Percentiles rank a stretch among this genome's conserved stretches.
phyloP scores from a whole-genome alignment of 148 eudicot species.

The Camellia sinensis region DNA sequence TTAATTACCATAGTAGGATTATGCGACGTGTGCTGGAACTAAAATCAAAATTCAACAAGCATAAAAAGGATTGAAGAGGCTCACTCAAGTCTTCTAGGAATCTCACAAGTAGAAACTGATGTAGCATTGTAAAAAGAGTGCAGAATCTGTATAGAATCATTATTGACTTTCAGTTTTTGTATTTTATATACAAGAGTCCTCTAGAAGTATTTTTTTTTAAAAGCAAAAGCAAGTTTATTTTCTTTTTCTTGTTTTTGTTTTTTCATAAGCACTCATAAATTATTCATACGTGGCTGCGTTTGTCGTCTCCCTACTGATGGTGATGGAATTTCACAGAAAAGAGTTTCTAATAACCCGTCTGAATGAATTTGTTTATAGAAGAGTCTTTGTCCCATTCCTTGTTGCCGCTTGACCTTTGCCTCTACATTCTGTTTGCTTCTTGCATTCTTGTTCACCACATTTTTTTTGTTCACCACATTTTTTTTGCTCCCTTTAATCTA shows the following conservation, averaged over 20 bases:
- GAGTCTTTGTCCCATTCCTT: not conserved
- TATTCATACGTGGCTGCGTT: too few species aligned
- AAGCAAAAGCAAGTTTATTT: too few species aligned
- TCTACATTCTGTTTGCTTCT: not conserved
- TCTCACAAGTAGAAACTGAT: not conserved
- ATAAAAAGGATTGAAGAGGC: not conserved
- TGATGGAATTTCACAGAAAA: not conserved
- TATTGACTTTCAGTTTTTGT: too few species aligned
- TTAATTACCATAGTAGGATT: too few species aligned
- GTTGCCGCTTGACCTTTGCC: not conserved
- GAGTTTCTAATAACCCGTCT: not conserved
- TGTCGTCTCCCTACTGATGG: not conserved
- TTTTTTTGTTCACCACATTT: not conserved
- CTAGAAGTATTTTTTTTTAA: too few species aligned
- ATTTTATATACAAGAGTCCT: too few species aligned
- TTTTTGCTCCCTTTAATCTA: not conserved
- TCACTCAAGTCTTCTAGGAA: constrained; percentile 2
- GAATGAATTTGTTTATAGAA: not conserved
- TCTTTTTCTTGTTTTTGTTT: too few species aligned
- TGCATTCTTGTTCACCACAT: not conserved
- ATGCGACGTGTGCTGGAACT: not conserved
- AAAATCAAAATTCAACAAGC: not conserved
- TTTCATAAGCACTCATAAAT: too few species aligned
- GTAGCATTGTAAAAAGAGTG: too few species aligned
- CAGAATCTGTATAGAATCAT: too few species aligned